Percentiles rank a stretch among this genome's conserved stretches.
phyloP scores from a whole-genome alignment of 306 rosid species.

The Sesbania bispinosa region DNA sequence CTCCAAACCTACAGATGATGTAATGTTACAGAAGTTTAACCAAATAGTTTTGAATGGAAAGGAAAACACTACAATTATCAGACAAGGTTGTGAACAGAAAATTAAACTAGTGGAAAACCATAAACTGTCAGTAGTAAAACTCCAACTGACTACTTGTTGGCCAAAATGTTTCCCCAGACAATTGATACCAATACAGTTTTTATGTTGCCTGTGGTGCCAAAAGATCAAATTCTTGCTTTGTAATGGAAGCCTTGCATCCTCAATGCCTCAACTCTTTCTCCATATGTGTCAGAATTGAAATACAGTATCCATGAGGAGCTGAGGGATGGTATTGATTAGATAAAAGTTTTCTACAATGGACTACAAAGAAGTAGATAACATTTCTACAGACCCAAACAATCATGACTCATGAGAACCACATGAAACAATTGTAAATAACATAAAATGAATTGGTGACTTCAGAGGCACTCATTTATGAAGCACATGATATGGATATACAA shows the following conservation, averaged over 20 bases:
- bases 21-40: conserved; percentile 8
- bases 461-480: neutral
- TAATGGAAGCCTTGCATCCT: neutral
- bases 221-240: neutral
- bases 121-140: neutral
- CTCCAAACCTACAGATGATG: conserved; percentile 81
- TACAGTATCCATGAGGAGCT: neutral
- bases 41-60: conserved; percentile 1
- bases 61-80: neutral
- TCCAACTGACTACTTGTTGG: neutral
- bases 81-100: neutral
- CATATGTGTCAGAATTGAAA: neutral
- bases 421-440: neutral
- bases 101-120: neutral
- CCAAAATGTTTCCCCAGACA: neutral
- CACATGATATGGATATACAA: neutral
- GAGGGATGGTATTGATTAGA: neutral
- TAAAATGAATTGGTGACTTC: neutral
- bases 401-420: neutral
- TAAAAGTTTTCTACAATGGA: neutral
- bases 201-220: neutral
- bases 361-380: neutral
- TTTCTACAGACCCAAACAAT: neutral
- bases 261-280: neutral
- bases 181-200: neutral